These are phyloP conservation scores for Dactylis glomerata DNA, from an alignment of 176 grass and related monocot genomes.

Conservation along the genomic window DNA sequence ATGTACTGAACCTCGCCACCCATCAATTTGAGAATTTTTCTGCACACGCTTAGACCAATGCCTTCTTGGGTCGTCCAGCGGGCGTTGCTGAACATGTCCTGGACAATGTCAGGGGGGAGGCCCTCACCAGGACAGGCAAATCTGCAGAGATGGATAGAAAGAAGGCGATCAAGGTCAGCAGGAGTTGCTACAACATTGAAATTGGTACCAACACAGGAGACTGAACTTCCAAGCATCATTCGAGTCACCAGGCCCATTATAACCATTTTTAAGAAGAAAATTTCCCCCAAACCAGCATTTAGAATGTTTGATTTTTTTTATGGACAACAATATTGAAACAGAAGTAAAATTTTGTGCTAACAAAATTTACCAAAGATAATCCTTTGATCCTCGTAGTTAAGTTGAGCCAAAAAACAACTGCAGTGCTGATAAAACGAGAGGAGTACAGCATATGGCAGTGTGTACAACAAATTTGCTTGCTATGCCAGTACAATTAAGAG, in stretches of 20 bases:
- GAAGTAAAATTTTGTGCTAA: not conserved
- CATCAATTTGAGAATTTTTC: conserved; percentile 91
- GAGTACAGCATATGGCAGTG: not conserved
- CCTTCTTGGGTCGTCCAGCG: conserved; percentile 78
- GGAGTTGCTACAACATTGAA: not conserved
- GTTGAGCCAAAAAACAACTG: not conserved
- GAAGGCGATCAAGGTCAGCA: conserved; percentile 5
- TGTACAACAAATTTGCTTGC: not conserved
- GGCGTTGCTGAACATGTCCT: conserved; percentile 96
- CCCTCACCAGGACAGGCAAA: conserved; percentile 91
- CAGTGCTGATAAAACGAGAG: not conserved
- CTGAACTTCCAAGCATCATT: not conserved
- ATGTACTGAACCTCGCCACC: conserved; percentile 93
- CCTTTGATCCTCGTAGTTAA: not conserved
- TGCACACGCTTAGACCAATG: conserved; percentile 66
- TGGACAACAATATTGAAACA: not conserved
- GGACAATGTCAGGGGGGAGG: conserved; percentile 77
- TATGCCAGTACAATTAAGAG: not conserved
- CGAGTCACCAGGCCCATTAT: not conserved
- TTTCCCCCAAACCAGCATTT: not conserved
- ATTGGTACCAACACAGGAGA: not conserved
- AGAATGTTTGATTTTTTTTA: not conserved
- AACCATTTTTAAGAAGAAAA: not conserved
- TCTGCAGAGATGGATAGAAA: conserved; percentile 35
- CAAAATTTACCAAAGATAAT: not conserved